phyloP scores from a whole-genome alignment of 768 basidiomycete genomes.

The Agrocybe praecox region DNA sequence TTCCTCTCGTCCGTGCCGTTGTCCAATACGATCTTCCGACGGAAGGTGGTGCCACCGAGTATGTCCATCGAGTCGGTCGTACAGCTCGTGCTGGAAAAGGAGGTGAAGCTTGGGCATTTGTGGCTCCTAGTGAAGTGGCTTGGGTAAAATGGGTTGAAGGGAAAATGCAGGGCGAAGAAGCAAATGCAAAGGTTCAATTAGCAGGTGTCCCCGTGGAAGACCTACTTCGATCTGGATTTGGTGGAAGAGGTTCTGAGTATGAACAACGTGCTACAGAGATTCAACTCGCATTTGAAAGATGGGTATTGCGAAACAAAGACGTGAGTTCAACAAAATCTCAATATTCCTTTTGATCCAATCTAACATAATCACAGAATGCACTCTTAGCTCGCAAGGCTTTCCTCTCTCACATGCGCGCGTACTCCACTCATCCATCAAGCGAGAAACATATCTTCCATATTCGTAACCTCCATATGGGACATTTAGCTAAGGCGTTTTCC shows the following conservation, averaged over 20 bases:
- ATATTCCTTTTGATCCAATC: background rate
- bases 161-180: slow-evolving; percentile 67
- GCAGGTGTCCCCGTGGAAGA: slow-evolving; percentile 65
- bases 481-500: slow-evolving; percentile 90
- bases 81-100: slow-evolving; percentile 96
- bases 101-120: slow-evolving; percentile 94
- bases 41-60: slow-evolving; percentile 94
- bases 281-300: slow-evolving; percentile 92
- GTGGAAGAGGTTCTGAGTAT: slow-evolving; percentile 78
- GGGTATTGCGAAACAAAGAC: slow-evolving; percentile 77
- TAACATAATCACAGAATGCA: slow-evolving; percentile 57
- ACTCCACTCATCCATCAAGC: slow-evolving; percentile 92
- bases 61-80: slow-evolving; percentile 95
- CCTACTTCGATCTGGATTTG: slow-evolving; percentile 81
- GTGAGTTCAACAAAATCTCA: slow-evolving; percentile 38
- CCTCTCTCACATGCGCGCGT: slow-evolving; percentile 92
- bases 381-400: slow-evolving; percentile 83
- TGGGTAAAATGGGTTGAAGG: slow-evolving; percentile 92
- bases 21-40: slow-evolving; percentile 97
- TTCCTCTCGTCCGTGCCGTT: slow-evolving; percentile 92
- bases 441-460: slow-evolving; percentile 99
- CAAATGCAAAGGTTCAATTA: slow-evolving; percentile 48
- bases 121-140: slow-evolving; percentile 81
- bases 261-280: slow-evolving; percentile 94
- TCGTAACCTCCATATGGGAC: slow-evolving; percentile 91